Evolutionary conservation across 805 yeast genomes (phyloP).

Genomic region (Kodamaea lidongshanica): DNA sequence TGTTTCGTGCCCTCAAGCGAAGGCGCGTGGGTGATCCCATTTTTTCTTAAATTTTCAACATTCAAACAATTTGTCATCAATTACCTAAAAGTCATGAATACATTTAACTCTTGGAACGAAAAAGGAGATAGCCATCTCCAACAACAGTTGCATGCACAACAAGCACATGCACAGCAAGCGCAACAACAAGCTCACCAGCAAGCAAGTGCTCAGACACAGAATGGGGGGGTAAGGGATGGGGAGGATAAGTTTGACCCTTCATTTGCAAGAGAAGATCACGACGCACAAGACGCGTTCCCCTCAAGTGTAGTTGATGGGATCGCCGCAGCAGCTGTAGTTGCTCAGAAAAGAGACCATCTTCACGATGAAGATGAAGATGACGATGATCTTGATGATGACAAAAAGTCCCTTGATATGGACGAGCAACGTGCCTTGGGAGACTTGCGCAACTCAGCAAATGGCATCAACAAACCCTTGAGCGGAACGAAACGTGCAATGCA

Average conservation of each 20-base stretch:
- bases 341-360: slow-evolving; percentile 10
- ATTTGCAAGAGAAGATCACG: slow-evolving; percentile 21
- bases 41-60: background rate
- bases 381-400: slow-evolving; percentile 6
- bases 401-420: slow-evolving; percentile 7
- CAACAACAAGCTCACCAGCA: slow-evolving; percentile 8
- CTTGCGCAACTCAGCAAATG: slow-evolving; percentile 2
- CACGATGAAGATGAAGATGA: slow-evolving; percentile 8
- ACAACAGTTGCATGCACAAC: slow-evolving; percentile 7
- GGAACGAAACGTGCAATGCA: slow-evolving; percentile 84
- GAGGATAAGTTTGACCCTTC: slow-evolving; percentile 28
- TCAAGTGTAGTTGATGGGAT: slow-evolving; percentile 18
- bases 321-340: slow-evolving; percentile 23
- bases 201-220: slow-evolving; percentile 4
- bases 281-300: slow-evolving; percentile 15
- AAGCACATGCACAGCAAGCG: slow-evolving; percentile 7
- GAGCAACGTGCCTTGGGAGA: slow-evolving; percentile 7
- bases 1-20: too few species aligned
- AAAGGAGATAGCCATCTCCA: slow-evolving; percentile 13
- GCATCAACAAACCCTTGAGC: slow-evolving; percentile 34
- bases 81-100: slow-evolving; percentile 10
- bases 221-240: slow-evolving; percentile 7
- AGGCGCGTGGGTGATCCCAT: background rate
- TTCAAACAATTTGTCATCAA: slow-evolving; percentile 11
- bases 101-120: slow-evolving; percentile 21